Conservation (phyloP, 441 rosid species). For the Aleurites moluccanus region DNA sequence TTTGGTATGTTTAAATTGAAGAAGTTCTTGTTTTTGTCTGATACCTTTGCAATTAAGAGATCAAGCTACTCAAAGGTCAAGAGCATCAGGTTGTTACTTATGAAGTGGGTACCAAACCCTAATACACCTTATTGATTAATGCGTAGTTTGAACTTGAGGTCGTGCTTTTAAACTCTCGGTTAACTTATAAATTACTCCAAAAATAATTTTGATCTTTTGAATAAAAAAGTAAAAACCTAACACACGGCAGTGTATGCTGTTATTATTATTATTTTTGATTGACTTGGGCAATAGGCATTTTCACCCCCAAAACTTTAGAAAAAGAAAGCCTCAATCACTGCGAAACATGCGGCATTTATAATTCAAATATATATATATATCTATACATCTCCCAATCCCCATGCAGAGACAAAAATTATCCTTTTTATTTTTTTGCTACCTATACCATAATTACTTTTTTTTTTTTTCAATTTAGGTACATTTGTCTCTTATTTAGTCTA, state of each 20-base stretch:
- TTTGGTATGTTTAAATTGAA: not conserved
- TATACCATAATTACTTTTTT: not conserved
- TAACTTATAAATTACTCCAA: no score
- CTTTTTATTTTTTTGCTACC: not conserved
- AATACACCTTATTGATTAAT: no score
- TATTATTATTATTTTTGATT: not conserved
- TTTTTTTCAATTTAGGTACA: no score
- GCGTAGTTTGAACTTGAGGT: no score
- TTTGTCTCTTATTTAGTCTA: not conserved
- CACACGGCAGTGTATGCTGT: not conserved
- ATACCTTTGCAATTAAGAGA: not conserved
- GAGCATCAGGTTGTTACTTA: not conserved
- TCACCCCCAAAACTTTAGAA: not conserved
- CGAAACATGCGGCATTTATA: conserved; percentile 27
- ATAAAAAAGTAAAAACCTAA: no score
- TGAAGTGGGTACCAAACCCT: conserved; percentile 2
- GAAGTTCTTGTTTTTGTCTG: conserved; percentile 8
- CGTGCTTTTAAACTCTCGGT: no score
- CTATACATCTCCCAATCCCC: not conserved
- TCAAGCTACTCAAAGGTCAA: not conserved
- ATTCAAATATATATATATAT: not conserved
- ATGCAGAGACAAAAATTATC: not conserved
- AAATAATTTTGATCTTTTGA: no score
- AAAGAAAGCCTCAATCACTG: conserved; percentile 16
- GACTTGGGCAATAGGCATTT: not conserved